Evolutionary conservation across 2,329 filamentous ascomycete species (phyloP).

Genomic region (Fusarium pseudocircinatum): DNA sequence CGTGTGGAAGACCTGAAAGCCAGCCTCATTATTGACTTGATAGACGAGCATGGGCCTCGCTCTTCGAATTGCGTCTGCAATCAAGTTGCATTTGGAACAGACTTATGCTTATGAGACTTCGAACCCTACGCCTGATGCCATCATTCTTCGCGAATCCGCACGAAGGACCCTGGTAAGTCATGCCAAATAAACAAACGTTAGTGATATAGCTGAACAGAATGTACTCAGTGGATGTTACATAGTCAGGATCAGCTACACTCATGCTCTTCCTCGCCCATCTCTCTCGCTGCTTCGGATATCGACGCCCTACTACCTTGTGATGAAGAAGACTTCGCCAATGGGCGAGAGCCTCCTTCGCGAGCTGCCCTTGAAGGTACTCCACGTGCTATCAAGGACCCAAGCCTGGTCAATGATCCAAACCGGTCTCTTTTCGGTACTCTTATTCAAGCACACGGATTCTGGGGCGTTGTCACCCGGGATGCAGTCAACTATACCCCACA

Average conservation of each 20-base stretch:
- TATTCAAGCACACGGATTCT: slow-evolving; percentile 64
- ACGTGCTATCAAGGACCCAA: slow-evolving; percentile 58
- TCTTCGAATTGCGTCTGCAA: slow-evolving; percentile 64
- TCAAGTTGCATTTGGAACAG: slow-evolving; percentile 66
- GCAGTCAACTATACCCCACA: slow-evolving; percentile 57
- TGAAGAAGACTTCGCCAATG: slow-evolving; percentile 61
- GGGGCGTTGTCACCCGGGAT: slow-evolving; percentile 62
- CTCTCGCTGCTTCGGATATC: slow-evolving; percentile 62
- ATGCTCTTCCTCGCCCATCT: slow-evolving; percentile 60
- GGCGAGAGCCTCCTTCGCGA: slow-evolving; percentile 58
- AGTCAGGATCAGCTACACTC: slow-evolving; percentile 68
- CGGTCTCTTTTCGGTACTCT: slow-evolving; percentile 65
- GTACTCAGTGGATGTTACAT: slow-evolving; percentile 65
- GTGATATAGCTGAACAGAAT: slow-evolving; percentile 1
- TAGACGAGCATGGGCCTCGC: slow-evolving; percentile 67
- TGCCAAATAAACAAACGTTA: neutral
- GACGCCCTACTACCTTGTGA: slow-evolving; percentile 63
- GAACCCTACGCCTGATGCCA: slow-evolving; percentile 55
- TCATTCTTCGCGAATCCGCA: slow-evolving; percentile 64
- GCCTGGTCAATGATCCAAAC: slow-evolving; percentile 53
- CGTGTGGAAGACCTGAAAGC: slow-evolving; percentile 36
- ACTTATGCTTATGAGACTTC: slow-evolving; percentile 54
- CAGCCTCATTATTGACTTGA: neutral
- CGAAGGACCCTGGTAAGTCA: slow-evolving; percentile 62
- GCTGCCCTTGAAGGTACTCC: slow-evolving; percentile 64